Conservation (phyloP, 177 flowering plant species). For the Telopea speciosissima region DNA sequence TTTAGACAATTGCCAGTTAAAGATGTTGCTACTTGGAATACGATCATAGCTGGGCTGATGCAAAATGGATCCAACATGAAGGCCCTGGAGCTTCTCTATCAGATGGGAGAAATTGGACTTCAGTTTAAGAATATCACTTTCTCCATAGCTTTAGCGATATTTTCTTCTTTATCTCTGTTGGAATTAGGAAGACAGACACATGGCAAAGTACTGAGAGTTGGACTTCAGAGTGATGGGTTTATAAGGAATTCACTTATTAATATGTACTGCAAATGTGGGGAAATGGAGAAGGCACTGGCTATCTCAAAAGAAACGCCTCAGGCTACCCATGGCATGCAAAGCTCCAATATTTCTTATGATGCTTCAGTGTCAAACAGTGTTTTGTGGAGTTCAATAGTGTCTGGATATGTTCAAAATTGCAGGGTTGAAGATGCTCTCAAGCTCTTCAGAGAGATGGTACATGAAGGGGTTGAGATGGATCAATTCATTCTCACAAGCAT, state of each 20-base stretch:
- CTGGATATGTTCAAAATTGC: constrained; percentile 57
- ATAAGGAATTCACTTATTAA: constrained; percentile 50
- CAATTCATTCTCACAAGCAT: constrained; percentile 48
- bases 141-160: constrained; percentile 49
- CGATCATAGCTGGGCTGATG: constrained; percentile 53
- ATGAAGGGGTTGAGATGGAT: constrained; percentile 32
- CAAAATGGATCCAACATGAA: constrained; percentile 33
- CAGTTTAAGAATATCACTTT: constrained; percentile 37
- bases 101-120: constrained; percentile 39
- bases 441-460: constrained; percentile 39
- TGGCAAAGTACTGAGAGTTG: constrained; percentile 32
- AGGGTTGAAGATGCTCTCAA: constrained; percentile 46
- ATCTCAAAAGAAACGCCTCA: constrained; percentile 23
- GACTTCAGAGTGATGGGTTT: constrained; percentile 31
- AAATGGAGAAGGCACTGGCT: constrained; percentile 37
- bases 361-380: constrained; percentile 20
- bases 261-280: constrained; percentile 66
- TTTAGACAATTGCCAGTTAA: constrained; percentile 39
- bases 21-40: constrained; percentile 70
- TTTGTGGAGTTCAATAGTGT: constrained; percentile 52
- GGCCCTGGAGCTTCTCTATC: constrained; percentile 50
- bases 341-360: neutral
- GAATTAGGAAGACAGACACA: constrained; percentile 63
- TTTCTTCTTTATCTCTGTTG: constrained; percentile 31
- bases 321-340: constrained; percentile 6